Evolutionary conservation across 352 stramenopile species (phyloP).

Genomic region (Blastocystis hominis): DNA sequence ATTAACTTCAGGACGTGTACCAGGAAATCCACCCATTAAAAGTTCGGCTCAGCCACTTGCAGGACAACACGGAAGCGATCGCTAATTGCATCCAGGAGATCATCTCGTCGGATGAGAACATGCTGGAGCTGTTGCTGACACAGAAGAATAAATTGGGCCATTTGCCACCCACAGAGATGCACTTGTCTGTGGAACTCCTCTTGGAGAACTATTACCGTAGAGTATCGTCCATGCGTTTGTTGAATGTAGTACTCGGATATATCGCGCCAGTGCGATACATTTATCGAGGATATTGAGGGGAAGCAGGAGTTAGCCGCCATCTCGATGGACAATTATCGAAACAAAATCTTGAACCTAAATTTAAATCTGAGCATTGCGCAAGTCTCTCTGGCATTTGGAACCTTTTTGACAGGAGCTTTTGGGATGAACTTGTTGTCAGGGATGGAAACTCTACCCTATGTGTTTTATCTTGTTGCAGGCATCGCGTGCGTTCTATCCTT

Average conservation of each 20-base stretch:
- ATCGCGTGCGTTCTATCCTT: neutral
- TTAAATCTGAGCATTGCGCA: neutral
- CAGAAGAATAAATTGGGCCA: constrained; percentile 23
- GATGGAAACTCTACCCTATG: neutral
- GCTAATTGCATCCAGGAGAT: constrained; percentile 34
- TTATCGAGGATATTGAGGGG: neutral
- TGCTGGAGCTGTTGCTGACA: constrained; percentile 11
- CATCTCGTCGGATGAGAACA: constrained; percentile 8
- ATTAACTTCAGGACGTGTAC: neutral
- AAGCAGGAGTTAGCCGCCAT: constrained; percentile 28
- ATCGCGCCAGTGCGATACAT: neutral
- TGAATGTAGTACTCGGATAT: constrained; percentile 4
- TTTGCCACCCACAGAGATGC: neutral
- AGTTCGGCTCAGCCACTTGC: neutral
- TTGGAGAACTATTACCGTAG: neutral
- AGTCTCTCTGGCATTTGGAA: neutral
- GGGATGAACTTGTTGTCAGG: neutral
- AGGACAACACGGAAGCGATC: neutral
- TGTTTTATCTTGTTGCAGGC: neutral
- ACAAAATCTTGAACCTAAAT: constrained; percentile 29
- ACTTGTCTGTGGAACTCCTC: neutral
- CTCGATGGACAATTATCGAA: constrained; percentile 33
- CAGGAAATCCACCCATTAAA: constrained; percentile 23
- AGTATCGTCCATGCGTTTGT: neutral
- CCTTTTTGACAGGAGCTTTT: neutral